Evolutionary conservation across 2,329 filamentous ascomycete genomes (phyloP).

Genomic region (Fusarium sp.): DNA sequence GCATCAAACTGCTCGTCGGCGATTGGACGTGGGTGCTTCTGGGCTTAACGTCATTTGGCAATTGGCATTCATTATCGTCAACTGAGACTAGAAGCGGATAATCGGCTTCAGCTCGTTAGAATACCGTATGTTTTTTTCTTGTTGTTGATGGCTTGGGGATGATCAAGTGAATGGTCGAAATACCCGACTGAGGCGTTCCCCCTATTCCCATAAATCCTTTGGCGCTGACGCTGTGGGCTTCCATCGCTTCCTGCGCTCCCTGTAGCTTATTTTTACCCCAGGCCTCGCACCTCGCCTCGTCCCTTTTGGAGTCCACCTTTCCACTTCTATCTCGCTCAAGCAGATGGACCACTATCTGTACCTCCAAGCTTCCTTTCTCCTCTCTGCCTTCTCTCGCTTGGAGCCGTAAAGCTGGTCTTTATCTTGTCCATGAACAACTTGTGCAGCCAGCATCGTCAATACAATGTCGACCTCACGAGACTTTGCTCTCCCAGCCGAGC

Average conservation of each 20-base stretch:
- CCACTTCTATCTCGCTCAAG: neutral
- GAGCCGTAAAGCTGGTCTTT: neutral
- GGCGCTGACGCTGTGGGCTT: conserved; percentile 32
- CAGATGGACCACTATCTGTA: conserved; percentile 6
- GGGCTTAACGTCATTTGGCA: conserved; percentile 12
- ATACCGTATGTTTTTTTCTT: neutral
- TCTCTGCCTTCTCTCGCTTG: neutral
- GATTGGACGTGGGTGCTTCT: conserved; percentile 28
- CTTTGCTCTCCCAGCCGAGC: conserved; percentile 26
- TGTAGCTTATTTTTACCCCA: conserved; percentile 15
- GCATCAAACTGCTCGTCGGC: conserved; percentile 31
- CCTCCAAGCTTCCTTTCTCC: conserved; percentile 1
- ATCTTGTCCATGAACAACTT: neutral
- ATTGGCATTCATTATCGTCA: neutral
- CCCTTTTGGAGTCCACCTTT: conserved; percentile 7
- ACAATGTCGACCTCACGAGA: conserved; percentile 26
- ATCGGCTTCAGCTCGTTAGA: conserved; percentile 22
- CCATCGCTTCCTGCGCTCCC: conserved; percentile 19
- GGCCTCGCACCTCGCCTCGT: conserved; percentile 15
- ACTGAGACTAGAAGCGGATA: conserved; percentile 22
- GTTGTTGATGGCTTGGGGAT: conserved; percentile 11
- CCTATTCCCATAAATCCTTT: conserved; percentile 28
- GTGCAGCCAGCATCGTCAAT: neutral
- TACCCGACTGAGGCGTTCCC: conserved; percentile 1
- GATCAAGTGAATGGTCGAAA: conserved; percentile 2